Percentiles rank a stretch among this genome's conserved stretches.
phyloP scores from a whole-genome alignment of 2,329 filamentous ascomycete species.

The Aquanectria penicillioides region DNA sequence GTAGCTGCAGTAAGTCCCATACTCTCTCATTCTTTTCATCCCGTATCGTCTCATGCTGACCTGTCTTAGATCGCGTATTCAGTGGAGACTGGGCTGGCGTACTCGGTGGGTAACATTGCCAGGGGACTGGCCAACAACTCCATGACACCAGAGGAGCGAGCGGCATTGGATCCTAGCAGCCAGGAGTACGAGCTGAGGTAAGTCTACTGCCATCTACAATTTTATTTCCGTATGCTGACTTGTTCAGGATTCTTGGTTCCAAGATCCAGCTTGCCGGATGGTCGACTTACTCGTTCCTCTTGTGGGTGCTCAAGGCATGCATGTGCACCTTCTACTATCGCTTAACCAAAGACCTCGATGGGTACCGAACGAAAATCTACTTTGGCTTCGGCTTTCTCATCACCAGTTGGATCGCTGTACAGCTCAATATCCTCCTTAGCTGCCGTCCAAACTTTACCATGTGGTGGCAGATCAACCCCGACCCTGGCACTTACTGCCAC shows the following conservation, averaged over 20 bases:
- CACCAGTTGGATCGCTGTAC: constrained; percentile 58
- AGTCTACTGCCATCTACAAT: neutral
- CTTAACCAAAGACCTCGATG: constrained; percentile 56
- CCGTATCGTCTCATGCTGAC: neutral
- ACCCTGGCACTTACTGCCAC: constrained; percentile 63
- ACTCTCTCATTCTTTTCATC: neutral
- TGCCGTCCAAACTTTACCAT: constrained; percentile 61
- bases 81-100: constrained; percentile 61
- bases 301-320: constrained; percentile 67
- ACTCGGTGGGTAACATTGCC: constrained; percentile 59
- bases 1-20: constrained; percentile 56
- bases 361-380: constrained; percentile 56
- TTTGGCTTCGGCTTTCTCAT: constrained; percentile 61
- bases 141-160: constrained; percentile 63
- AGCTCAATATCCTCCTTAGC: constrained; percentile 60
- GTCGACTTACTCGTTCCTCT: constrained; percentile 62
- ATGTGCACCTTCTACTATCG: constrained; percentile 67
- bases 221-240: neutral
- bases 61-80: constrained; percentile 59
- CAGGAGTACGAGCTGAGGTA: constrained; percentile 56
- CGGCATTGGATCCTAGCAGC: constrained; percentile 52
- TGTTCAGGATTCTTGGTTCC: constrained; percentile 59
- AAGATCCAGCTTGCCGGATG: constrained; percentile 67
- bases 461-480: constrained; percentile 68
- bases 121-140: constrained; percentile 65